Conservation (phyloP, 805 yeast genomes). For the Ogataea methanolica region DNA sequence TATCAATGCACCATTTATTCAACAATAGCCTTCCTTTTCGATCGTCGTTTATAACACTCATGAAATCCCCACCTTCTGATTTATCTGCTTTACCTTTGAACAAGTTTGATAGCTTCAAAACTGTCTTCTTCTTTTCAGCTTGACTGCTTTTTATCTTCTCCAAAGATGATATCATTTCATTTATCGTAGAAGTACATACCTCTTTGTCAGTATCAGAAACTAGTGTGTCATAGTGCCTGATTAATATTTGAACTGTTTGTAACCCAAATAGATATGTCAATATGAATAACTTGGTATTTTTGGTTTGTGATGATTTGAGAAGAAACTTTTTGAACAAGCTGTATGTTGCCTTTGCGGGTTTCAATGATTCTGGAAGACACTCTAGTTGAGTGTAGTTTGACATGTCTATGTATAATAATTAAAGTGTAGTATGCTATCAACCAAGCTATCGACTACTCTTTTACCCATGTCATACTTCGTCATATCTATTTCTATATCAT, state of each 20-base stretch:
- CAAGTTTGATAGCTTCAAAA: conserved; percentile 5
- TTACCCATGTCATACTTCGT: no score
- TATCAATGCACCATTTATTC: conserved; percentile 13
- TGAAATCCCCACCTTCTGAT: neutral
- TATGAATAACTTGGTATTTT: conserved; percentile 5
- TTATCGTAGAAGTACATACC: neutral
- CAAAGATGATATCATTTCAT: conserved; percentile 4
- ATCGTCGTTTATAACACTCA: conserved; percentile 7
- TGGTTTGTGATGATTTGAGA: conserved; percentile 2
- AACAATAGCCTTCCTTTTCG: conserved; percentile 10
- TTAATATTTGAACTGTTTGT: conserved; percentile 7
- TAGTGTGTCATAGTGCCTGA: conserved; percentile 6
- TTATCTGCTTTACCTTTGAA: neutral
- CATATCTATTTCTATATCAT: no score
- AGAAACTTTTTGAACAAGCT: conserved; percentile 9
- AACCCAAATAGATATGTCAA: conserved; percentile 16
- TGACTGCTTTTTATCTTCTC: conserved; percentile 8
- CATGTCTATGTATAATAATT: neutral
- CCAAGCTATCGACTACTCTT: no score
- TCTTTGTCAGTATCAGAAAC: neutral
- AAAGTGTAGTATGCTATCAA: neutral
- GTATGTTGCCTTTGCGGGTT: conserved; percentile 5
- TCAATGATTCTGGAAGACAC: conserved; percentile 2
- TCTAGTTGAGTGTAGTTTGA: neutral
- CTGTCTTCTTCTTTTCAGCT: neutral